Conservation (phyloP, 768 basidiomycete species). For the Neoboletus brunneissimus region DNA sequence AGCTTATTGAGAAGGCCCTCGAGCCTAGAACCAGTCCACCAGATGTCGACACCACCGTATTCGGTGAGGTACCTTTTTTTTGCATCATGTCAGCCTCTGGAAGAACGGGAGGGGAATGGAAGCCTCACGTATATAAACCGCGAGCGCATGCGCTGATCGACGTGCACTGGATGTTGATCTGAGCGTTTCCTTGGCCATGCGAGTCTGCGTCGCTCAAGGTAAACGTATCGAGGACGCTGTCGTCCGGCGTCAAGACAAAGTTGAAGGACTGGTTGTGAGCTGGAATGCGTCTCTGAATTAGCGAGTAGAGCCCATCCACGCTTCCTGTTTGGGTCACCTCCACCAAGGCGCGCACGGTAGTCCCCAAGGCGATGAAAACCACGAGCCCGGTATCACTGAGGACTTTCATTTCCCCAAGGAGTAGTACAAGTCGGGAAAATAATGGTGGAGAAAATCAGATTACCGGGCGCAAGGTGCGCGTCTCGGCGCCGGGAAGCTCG, state of each 20-base stretch:
- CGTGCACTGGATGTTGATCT: constrained; percentile 34
- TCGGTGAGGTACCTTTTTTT: constrained; percentile 35
- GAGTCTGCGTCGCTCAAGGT: constrained; percentile 28
- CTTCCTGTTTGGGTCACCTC: background rate
- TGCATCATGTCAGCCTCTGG: background rate
- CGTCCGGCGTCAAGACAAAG: constrained; percentile 27
- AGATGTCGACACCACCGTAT: constrained; percentile 39
- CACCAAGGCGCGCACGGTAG: background rate
- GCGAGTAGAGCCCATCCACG: constrained; percentile 33
- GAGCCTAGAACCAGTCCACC: constrained; percentile 43
- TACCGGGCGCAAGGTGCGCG: background rate
- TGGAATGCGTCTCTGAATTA: constrained; percentile 37
- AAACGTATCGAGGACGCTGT: constrained; percentile 30
- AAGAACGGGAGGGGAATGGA: background rate
- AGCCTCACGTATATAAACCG: constrained; percentile 37
- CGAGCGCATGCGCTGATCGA: constrained; percentile 38
- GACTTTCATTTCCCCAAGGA: background rate
- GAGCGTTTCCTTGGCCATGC: constrained; percentile 5
- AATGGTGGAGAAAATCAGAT: background rate
- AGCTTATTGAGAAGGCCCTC: constrained; percentile 28
- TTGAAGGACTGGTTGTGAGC: constrained; percentile 31
- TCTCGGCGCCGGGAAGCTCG: background rate
- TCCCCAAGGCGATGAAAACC: background rate
- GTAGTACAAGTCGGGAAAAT: background rate
- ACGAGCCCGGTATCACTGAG: background rate